Base-by-base conservation (phyloP, 305 asterid genomes). In the Ajuga reptans region DNA sequence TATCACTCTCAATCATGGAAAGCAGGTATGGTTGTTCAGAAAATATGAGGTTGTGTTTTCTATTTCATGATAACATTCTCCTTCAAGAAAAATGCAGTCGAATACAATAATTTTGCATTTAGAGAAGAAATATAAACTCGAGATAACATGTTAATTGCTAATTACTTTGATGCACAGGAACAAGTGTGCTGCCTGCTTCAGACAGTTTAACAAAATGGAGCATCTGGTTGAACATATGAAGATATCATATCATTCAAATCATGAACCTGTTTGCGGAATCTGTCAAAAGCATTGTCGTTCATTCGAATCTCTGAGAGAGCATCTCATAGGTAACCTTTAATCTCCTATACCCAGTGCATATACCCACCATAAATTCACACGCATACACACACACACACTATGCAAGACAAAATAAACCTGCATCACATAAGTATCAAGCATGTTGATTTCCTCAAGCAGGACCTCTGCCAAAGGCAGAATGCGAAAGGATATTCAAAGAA, bases 201-300 rank as follows among this genome's bases (percentile, higher is more conserved):
- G 92, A 55, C 98, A 89, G 69, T 92, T 86, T 68, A 92, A 92
- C 83, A 89, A 80, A 81, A 88, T 84, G 89, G 96, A 89, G 75
- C 97, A 92, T 68, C 79, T 92, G 29, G 96, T 89, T 66, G 97
- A 89, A 74, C 98, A 92, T 54, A 92, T 92, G 98, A 88, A 83
- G 80, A 67, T 74, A n/a, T 89, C 98, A 0, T 85, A 80, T 75
- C 98, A 92, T 70, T 92, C 98, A 24, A 82, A 76, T 79, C 97
- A 92, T 37, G 97, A 92, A 64, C 98, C 98, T 27, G 66, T 47
- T 62, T 92, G 97, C 60, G 97, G 91, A 17, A 64, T 83, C 79
- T 92, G 97, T 76, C 82, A 74, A 57, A 92, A 89, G 70, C 98
- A 83, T 73, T 89, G 94, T 15, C 92, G 98, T 34, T 92, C 97